Evolutionary conservation across 2,329 filamentous ascomycete species (phyloP).

Genomic region (Dothideomycetidae sp.): DNA sequence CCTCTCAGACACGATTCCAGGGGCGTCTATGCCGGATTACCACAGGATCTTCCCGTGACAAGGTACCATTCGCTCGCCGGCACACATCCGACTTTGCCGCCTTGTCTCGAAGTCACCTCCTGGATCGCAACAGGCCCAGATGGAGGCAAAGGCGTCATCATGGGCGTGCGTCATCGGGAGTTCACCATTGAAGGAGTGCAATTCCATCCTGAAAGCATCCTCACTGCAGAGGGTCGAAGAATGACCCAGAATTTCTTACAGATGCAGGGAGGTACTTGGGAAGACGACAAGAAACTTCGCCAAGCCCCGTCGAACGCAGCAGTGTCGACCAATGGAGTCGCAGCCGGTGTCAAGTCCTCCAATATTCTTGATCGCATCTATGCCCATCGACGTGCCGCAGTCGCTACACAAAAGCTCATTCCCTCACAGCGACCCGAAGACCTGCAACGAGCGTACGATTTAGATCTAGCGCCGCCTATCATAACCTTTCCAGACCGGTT

Average conservation of each 20-base stretch:
- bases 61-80: slow-evolving; percentile 94
- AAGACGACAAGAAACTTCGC: slow-evolving; percentile 52
- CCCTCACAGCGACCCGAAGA: slow-evolving; percentile 74
- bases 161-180: slow-evolving; percentile 90
- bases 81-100: slow-evolving; percentile 72
- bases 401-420: slow-evolving; percentile 67
- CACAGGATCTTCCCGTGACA: slow-evolving; percentile 73
- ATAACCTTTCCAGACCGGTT: slow-evolving; percentile 68
- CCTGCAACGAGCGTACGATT: slow-evolving; percentile 71
- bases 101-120: slow-evolving; percentile 76
- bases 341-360: slow-evolving; percentile 44
- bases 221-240: slow-evolving; percentile 71
- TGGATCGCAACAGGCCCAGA: slow-evolving; percentile 68
- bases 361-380: slow-evolving; percentile 92
- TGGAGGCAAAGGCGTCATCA: slow-evolving; percentile 73
- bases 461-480: slow-evolving; percentile 71
- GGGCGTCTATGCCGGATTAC: slow-evolving; percentile 76
- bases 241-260: slow-evolving; percentile 90
- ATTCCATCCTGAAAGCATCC: slow-evolving; percentile 93
- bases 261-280: slow-evolving; percentile 84
- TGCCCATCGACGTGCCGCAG: slow-evolving; percentile 57
- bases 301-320: slow-evolving; percentile 22
- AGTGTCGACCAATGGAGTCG: slow-evolving; percentile 13
- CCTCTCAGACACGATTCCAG: slow-evolving; percentile 76
- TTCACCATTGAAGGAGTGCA: slow-evolving; percentile 89